Base-by-base conservation (phyloP, 495 filamentous ascomycete genomes). In the Neurospora africana region DNA sequence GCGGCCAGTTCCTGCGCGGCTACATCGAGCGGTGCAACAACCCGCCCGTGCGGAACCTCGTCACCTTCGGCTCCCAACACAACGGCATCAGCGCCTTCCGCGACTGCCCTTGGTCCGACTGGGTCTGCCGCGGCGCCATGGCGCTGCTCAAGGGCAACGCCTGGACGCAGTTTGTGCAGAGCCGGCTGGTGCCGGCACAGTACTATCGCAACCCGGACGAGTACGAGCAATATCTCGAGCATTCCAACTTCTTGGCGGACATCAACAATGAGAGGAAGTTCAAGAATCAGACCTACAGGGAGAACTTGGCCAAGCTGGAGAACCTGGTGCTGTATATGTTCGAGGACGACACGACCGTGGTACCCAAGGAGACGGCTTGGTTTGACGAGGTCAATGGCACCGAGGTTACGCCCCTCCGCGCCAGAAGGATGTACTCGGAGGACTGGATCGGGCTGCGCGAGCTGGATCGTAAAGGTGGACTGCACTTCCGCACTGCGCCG, bases 171-270 rank as follows among this genome's bases (percentile, higher is more conserved):
- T 89, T 89, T 71, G 91, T 93, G 23, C 95, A 99, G 85, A 82
- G 82, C 68, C 86, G 84, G 35, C 83, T 99, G 7, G 93, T 99
- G 6, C 95, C 95, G 0, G 96, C 96, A 69, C 95, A 99, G 83
- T 99, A 99, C 81, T 98, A 91, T 84, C 90, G 95, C 33, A 88
- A 95, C 75, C 89, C 91, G 0, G 83, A 81, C 3, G 87, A 93
- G 73, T 80, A 92, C 71, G 90, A 91, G 5, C 77, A 81, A 39
- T 99, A 98, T 79, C 85, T 98, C 21, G 89, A 92, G 76, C 74
- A 90, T 79, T 95, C 92, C 78, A 96, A 94, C 77, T 97, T 95
- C 80, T 84, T 99, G n/a, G 95, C 95, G n/a, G 95, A 98, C 80
- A 90, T 98, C 81, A 99, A 99, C 82, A 98, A 97, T 78, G 95